Percentiles rank a stretch among this genome's conserved stretches.
These are phyloP conservation scores for Boletellus sp. DNA, from an alignment of 1,284 basidiomycete genomes.

Conservation along the genomic window DNA sequence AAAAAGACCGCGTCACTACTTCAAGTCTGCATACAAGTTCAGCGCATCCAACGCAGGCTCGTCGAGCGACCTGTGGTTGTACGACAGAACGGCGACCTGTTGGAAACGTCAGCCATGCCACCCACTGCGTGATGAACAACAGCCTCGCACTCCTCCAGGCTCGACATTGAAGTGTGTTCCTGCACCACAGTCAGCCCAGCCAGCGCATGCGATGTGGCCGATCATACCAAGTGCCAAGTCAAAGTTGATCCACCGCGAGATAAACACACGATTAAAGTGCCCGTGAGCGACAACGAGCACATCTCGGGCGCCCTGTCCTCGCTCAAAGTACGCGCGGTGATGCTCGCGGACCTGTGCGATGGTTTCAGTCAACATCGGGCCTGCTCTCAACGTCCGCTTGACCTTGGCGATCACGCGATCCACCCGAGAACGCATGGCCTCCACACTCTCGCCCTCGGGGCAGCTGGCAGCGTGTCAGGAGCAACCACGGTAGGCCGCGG, in stretches of 20 bases:
- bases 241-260: conserved; percentile 77
- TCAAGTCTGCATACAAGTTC: conserved; percentile 59
- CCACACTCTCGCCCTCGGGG: conserved; percentile 80
- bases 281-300: conserved; percentile 78
- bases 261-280: conserved; percentile 83
- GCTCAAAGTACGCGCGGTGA: conserved; percentile 69
- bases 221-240: conserved; percentile 59
- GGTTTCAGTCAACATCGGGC: conserved; percentile 2
- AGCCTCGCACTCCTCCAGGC: conserved; percentile 63
- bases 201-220: not conserved
- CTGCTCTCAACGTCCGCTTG: not conserved
- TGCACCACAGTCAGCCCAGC: conserved; percentile 27
- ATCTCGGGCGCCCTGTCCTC: conserved; percentile 60
- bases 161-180: conserved; percentile 80
- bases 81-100: conserved; percentile 67
- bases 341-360: conserved; percentile 63
- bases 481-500: not conserved
- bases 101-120: conserved; percentile 2
- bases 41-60: conserved; percentile 73
- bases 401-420: conserved; percentile 75
- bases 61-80: conserved; percentile 73
- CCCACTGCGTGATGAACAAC: not conserved
- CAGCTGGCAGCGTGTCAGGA: conserved; percentile 48
- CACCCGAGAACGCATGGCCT: conserved; percentile 76
- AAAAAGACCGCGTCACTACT: conserved; percentile 19